Conservation (phyloP, 2,329 filamentous ascomycete species). For the Penicillium sp. region DNA sequence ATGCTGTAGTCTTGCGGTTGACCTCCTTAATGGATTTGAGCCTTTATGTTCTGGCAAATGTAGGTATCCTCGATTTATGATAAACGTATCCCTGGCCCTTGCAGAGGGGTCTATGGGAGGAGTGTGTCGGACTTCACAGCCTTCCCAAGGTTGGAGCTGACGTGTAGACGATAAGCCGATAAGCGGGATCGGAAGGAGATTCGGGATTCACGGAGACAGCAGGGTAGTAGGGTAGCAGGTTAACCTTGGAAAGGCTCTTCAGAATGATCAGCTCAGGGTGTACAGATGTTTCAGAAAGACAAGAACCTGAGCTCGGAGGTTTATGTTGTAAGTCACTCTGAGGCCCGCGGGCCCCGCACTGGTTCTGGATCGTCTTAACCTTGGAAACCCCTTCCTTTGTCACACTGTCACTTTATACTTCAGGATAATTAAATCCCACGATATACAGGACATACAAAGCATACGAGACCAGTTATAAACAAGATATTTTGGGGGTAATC, state of each 20-base stretch:
- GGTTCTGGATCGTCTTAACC: not conserved
- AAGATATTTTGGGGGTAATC: not conserved
- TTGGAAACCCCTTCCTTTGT: not conserved
- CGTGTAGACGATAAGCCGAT: conserved; percentile 11
- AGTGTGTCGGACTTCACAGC: not conserved
- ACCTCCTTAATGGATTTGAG: not conserved
- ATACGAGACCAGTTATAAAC: too few relatives aligned
- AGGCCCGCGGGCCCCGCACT: conserved; percentile 7
- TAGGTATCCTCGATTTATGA: not conserved
- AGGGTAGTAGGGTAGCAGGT: not conserved
- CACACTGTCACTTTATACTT: not conserved
- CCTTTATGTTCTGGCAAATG: not conserved
- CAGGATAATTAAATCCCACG: not conserved
- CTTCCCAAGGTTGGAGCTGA: not conserved
- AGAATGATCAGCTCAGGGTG: not conserved
- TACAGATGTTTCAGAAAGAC: not conserved
- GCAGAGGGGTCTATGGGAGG: not conserved
- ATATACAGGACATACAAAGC: not conserved
- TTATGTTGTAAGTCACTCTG: not conserved
- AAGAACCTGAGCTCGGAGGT: not conserved
- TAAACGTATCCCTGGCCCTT: not conserved
- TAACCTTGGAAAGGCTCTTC: not conserved
- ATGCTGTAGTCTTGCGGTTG: not conserved
- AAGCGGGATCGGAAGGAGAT: conserved; percentile 3
- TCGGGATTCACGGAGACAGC: conserved; percentile 1